A percentile compares a stretch with the other conserved stretches of the same genome.
phyloP scores from a whole-genome alignment of 441 rosid species.

The Gossypium davidsonii region DNA sequence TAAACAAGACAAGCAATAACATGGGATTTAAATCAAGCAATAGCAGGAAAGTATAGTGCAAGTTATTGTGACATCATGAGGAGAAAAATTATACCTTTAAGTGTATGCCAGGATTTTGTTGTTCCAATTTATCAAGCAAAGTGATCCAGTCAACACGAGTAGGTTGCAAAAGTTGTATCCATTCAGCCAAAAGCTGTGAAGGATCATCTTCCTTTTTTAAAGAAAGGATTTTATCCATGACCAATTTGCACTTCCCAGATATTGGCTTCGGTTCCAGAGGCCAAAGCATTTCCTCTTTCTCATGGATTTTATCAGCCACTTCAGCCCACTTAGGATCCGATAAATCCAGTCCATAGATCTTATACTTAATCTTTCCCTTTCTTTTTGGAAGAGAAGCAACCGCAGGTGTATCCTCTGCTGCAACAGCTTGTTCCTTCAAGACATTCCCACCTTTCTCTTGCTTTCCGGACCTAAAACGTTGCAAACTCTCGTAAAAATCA shows the following conservation, averaged over 20 bases:
- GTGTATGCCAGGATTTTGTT: conserved; percentile 34
- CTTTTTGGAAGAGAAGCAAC: conserved; percentile 67
- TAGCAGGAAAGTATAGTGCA: not conserved
- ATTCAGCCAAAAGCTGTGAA: conserved; percentile 53
- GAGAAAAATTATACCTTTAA: conserved; percentile 44
- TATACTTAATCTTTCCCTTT: conserved; percentile 72
- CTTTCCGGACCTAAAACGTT: conserved; percentile 36
- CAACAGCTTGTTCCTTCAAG: conserved; percentile 24
- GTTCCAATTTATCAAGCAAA: conserved; percentile 61
- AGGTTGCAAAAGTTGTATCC: conserved; percentile 72
- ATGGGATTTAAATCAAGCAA: not conserved
- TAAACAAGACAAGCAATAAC: not conserved
- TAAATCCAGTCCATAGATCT: conserved; percentile 84
- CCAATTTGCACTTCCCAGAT: conserved; percentile 60
- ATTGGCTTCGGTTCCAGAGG: conserved; percentile 71
- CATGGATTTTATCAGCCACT: conserved; percentile 54
- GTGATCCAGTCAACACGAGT: conserved; percentile 69
- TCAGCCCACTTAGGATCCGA: conserved; percentile 70
- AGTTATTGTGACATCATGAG: not conserved
- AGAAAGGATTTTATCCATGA: conserved; percentile 58
- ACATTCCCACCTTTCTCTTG: conserved; percentile 21
- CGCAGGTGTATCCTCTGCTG: conserved; percentile 31
- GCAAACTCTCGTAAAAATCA: conserved; percentile 57
- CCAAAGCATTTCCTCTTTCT: conserved; percentile 49
- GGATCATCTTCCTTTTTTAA: conserved; percentile 60